A percentile compares a stretch with the other conserved stretches of the same genome.
Conservation (phyloP, 129 eudicot genomes). For the Heracleum sosnowskyi region DNA sequence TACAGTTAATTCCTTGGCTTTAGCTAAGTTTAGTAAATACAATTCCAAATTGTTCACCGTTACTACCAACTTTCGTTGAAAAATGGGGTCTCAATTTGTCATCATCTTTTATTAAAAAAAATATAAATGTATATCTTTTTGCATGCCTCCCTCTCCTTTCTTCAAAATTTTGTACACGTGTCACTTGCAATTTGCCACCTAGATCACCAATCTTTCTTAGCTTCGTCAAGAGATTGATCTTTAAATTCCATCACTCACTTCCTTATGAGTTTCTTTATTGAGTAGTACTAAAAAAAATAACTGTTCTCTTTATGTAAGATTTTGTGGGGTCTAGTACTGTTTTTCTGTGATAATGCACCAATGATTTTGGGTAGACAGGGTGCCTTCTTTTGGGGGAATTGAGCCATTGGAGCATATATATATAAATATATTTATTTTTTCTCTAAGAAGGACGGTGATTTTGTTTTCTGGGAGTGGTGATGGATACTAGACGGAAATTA, state of each 20-base stretch:
- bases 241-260: not conserved
- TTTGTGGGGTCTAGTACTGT: conserved; percentile 17
- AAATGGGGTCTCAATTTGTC: not conserved
- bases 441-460: not conserved
- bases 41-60: not conserved
- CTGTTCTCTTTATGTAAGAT: not conserved
- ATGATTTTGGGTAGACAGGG: conserved; percentile 8
- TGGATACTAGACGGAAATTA: conserved; percentile 26
- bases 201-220: conserved; percentile 6
- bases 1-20: not conserved
- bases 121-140: not conserved
- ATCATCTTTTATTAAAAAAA: not conserved
- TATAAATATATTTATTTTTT: not conserved
- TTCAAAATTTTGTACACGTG: not conserved
- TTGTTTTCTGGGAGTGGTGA: conserved; percentile 15
- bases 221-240: not conserved
- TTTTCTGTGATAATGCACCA: not conserved
- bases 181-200: conserved; percentile 14
- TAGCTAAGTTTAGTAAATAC: not conserved
- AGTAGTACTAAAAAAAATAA: no score
- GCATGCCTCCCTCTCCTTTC: not conserved
- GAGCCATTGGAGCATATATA: no score
- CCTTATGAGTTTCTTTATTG: not conserved
- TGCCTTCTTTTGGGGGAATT: not conserved
- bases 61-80: not conserved